A percentile compares a stretch with the other conserved stretches of the same genome.
Conservation (phyloP, 1,284 basidiomycete genomes). For the Rugosomyces carneus region DNA sequence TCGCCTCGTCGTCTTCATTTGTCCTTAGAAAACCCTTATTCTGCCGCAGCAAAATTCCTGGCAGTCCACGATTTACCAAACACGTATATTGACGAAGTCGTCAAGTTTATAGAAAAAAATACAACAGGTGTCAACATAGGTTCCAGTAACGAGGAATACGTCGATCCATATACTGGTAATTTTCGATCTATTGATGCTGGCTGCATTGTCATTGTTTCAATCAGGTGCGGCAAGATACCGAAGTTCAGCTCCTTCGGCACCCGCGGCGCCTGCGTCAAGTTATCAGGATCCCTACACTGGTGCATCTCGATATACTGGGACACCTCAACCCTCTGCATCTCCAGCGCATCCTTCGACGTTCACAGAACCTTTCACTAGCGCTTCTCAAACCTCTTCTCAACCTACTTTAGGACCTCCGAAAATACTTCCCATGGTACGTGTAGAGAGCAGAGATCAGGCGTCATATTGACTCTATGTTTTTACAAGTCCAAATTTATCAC, state of each 20-base stretch:
- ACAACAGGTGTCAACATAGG: constrained; percentile 73
- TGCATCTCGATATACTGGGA: constrained; percentile 49
- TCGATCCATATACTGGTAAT: constrained; percentile 89
- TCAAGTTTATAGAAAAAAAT: constrained; percentile 92
- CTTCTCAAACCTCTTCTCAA: constrained; percentile 21
- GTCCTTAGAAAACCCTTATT: constrained; percentile 81
- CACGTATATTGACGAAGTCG: constrained; percentile 87
- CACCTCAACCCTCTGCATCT: constrained; percentile 21
- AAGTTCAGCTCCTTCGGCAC: constrained; percentile 27
- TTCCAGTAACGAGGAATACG: constrained; percentile 48
- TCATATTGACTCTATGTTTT: constrained; percentile 5
- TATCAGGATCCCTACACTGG: constrained; percentile 73
- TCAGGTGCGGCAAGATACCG: constrained; percentile 60
- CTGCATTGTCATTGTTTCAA: not conserved
- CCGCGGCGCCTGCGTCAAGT: constrained; percentile 21
- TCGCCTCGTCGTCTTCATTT: constrained; percentile 2
- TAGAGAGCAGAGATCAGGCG: not conserved
- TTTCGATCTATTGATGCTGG: constrained; percentile 8
- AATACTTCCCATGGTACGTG: constrained; percentile 57
- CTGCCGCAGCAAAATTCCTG: constrained; percentile 87
- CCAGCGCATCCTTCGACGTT: constrained; percentile 33
- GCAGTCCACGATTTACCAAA: constrained; percentile 79
- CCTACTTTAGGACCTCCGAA: constrained; percentile 23
- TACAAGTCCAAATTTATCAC: constrained; percentile 50
- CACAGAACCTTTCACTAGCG: constrained; percentile 57